Evolutionary conservation across 2,329 filamentous ascomycete species (phyloP).

Genomic region (Pyrenochaeta sp.): DNA sequence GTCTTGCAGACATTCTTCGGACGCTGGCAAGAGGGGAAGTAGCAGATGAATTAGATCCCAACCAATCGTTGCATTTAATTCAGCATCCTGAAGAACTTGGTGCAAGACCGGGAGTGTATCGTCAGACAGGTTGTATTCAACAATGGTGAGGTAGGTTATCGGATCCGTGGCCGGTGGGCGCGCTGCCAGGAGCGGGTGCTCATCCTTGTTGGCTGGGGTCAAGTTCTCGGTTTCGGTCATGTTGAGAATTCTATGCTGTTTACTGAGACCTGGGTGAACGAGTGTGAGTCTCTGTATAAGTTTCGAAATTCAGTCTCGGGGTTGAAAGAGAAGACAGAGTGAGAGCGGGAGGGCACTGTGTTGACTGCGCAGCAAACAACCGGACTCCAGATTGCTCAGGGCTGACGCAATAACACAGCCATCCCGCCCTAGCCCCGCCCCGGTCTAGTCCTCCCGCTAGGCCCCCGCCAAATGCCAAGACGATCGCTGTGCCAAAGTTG

Average conservation of each 20-base stretch:
- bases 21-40: conserved; percentile 68
- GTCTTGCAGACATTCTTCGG: conserved; percentile 74
- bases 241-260: conserved; percentile 4
- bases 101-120: conserved; percentile 73
- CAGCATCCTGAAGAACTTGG: conserved; percentile 71
- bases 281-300: too few relatives aligned
- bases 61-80: conserved; percentile 77
- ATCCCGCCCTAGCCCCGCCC: conserved; percentile 4
- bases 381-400: conserved; percentile 1
- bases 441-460: conserved; percentile 4
- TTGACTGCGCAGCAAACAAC: too few relatives aligned
- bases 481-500: conserved; percentile 26
- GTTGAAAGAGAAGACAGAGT: not conserved
- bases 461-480: conserved; percentile 23
- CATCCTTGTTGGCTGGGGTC: conserved; percentile 22
- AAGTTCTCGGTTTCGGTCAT: conserved; percentile 43
- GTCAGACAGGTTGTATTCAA: conserved; percentile 74
- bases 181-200: conserved; percentile 63
- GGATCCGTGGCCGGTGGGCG: conserved; percentile 70
- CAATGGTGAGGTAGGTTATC: conserved; percentile 79
- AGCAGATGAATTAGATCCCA: conserved; percentile 85
- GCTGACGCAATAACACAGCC: conserved; percentile 24
- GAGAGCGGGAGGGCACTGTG: conserved; percentile 4
- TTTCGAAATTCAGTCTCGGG: not conserved
- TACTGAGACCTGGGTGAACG: not conserved